These are phyloP conservation scores for Wickerhamiella slavikovae DNA, from an alignment of 805 yeast species.

Conservation along the genomic window DNA sequence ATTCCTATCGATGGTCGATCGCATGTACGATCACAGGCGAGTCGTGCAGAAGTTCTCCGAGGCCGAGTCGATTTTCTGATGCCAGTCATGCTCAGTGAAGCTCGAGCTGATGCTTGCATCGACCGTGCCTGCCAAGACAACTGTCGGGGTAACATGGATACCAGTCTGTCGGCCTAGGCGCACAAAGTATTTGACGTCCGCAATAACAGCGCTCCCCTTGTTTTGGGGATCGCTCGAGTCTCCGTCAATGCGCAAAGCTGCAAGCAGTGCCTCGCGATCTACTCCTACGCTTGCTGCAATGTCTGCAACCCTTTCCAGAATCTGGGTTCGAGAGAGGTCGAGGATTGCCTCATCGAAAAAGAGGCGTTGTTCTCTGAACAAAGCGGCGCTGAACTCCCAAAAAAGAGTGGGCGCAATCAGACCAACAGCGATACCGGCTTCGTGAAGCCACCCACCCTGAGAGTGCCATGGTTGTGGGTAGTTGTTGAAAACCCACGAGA, in stretches of 20 bases:
- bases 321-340: constrained; percentile 32
- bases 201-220: constrained; percentile 35
- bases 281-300: constrained; percentile 26
- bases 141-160: constrained; percentile 73
- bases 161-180: constrained; percentile 56
- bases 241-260: constrained; percentile 17
- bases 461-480: constrained; percentile 90
- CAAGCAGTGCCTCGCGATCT: constrained; percentile 18
- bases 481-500: constrained; percentile 44
- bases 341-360: constrained; percentile 45
- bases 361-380: constrained; percentile 33
- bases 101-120: constrained; percentile 41
- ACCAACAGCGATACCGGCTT: constrained; percentile 54
- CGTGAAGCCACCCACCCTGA: constrained; percentile 44
- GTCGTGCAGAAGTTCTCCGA: neutral
- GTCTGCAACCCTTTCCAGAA: constrained; percentile 31
- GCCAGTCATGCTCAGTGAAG: constrained; percentile 28
- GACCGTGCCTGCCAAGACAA: constrained; percentile 45
- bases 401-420: constrained; percentile 28
- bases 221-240: constrained; percentile 25
- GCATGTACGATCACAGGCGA: too few relatives aligned
- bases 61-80: constrained; percentile 10
- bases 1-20: too few relatives aligned
- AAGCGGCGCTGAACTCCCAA: constrained; percentile 33
- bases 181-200: constrained; percentile 54